Conservation (phyloP, 2,329 filamentous ascomycete genomes). For the Metarhizium humberi region DNA sequence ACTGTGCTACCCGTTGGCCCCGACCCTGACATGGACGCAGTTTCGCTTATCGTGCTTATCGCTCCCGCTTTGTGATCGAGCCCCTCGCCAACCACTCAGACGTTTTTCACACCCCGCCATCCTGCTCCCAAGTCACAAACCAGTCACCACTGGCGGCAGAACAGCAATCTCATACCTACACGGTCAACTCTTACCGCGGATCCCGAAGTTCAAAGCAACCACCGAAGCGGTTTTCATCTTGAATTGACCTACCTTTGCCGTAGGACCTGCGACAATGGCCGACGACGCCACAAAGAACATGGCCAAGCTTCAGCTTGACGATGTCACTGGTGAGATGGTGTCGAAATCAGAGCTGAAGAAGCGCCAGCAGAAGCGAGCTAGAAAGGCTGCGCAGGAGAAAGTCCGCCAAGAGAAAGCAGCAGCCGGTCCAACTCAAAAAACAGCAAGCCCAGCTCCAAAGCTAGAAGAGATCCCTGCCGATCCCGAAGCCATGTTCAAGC, state of each 20-base stretch:
- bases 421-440: slow-evolving; percentile 40
- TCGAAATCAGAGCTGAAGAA: slow-evolving; percentile 56
- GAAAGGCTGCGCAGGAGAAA: slow-evolving; percentile 53
- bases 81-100: background rate
- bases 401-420: slow-evolving; percentile 75
- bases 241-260: background rate
- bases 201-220: background rate
- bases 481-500: slow-evolving; percentile 66
- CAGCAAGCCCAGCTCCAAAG: slow-evolving; percentile 5
- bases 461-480: slow-evolving; percentile 33
- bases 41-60: background rate
- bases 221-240: background rate
- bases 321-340: slow-evolving; percentile 55
- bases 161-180: background rate
- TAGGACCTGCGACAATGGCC: slow-evolving; percentile 28
- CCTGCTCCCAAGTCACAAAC: background rate
- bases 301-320: slow-evolving; percentile 51
- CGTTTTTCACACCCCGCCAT: slow-evolving; percentile 2
- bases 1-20: background rate
- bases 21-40: background rate
- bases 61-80: background rate
- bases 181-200: no score
- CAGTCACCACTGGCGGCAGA: background rate
- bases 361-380: slow-evolving; percentile 44
- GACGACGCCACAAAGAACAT: slow-evolving; percentile 36